Evolutionary conservation across 2,329 filamentous ascomycete genomes (phyloP).

Genomic region (Westerdykella ornata): DNA sequence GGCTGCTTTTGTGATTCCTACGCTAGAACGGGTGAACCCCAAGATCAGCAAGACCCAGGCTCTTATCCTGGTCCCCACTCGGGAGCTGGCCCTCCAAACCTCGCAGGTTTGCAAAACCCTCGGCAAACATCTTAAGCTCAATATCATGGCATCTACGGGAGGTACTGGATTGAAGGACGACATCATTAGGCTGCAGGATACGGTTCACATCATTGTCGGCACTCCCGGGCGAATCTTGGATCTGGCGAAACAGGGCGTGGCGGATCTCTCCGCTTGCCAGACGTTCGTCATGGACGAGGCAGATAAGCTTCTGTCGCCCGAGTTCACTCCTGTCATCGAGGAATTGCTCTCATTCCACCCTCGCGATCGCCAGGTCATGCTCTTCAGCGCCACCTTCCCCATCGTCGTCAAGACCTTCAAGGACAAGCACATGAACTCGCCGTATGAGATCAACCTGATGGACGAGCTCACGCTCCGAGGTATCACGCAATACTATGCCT

Average conservation of each 20-base stretch:
- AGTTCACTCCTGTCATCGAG: conserved; percentile 97
- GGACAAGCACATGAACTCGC: conserved; percentile 93
- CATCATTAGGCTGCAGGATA: conserved; percentile 87
- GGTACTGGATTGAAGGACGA: conserved; percentile 93
- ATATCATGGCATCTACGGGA: conserved; percentile 98
- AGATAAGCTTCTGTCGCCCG: conserved; percentile 91
- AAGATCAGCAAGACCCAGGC: conserved; percentile 96
- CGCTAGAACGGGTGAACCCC: conserved; percentile 90
- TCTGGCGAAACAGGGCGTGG: conserved; percentile 90
- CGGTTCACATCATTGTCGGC: conserved; percentile 95
- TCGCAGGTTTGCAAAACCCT: conserved; percentile 99
- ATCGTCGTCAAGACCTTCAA: conserved; percentile 95
- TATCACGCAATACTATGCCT: conserved; percentile 98
- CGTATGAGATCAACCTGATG: conserved; percentile 99
- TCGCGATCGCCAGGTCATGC: conserved; percentile 97
- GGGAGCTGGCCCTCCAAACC: conserved; percentile 95
- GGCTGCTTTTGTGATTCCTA: conserved; percentile 93
- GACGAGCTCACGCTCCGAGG: conserved; percentile 95
- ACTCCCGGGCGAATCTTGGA: conserved; percentile 95
- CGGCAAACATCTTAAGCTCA: conserved; percentile 92
- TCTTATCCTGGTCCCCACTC: conserved; percentile 89
- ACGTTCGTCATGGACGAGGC: conserved; percentile 99
- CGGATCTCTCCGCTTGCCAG: conserved; percentile 89
- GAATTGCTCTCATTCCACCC: conserved; percentile 92
- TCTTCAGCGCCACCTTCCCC: conserved; percentile 97